Base-by-base conservation (phyloP, 768 basidiomycete species). In the Lactarius quietus region DNA sequence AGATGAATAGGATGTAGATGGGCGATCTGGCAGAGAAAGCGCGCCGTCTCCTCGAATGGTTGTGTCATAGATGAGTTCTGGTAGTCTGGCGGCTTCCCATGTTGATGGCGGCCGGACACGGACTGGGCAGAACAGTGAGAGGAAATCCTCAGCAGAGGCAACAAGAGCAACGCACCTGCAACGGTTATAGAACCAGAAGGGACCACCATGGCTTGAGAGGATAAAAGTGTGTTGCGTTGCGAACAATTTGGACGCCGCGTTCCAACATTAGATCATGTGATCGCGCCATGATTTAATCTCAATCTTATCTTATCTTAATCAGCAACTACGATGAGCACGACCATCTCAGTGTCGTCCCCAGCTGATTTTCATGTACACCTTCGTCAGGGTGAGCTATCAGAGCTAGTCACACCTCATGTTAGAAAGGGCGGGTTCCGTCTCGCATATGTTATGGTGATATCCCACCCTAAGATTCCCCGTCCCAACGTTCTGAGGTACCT, bases 361-460 rank as follows among this genome's bases (percentile, higher is more conserved):
- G 89, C 92, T 36, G 93, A 95, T 79, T 96, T 97, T 73, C 97
- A 99, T 79, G 95, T 98, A 70, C 96, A 99, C 76, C 86, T 99
- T 33, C 86, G 97, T 48, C 93, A 98, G 74, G 94, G 92, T 33
- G 77, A 84, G 36, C 78, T 99, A 68, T 88, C 89, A 29, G 78
- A 84, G 61, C 83, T 98, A 17, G 94, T 98, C 41, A 87, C 88
- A 6, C 93, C 94, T 18, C 94, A 98, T 79, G 91, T 99, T 59
- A 82, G 86, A 38, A 78, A 86, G 74, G 97, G 97, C 52, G 97
- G 97, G 1, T 95, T 98, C 72, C 78, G 82, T 64, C 82, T 96
- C 62, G 96, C 91, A 69, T 99, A 97, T 79, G 93, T 99, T 43
- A 99, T 99, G 97, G 95, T 93, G 57, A 61, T 33, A 33, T n/a